Evolutionary conservation across 1,284 basidiomycete genomes (phyloP).

Genomic region (Irpex sp.): DNA sequence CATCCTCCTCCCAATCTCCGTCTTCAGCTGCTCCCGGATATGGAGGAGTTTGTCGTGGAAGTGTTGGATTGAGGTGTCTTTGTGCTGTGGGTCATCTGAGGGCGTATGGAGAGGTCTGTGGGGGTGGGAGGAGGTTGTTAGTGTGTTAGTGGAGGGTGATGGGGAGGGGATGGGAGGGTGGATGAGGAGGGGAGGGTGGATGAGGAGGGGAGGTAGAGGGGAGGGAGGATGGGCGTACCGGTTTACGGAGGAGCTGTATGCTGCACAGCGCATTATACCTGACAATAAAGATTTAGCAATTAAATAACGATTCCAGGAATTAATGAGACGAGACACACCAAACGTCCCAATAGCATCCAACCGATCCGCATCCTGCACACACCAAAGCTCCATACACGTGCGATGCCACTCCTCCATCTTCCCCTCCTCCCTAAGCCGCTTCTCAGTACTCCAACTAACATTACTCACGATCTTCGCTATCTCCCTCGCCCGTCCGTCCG

Average conservation of each 20-base stretch:
- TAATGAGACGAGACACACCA: slow-evolving; percentile 63
- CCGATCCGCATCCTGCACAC: slow-evolving; percentile 91
- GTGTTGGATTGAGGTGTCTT: slow-evolving; percentile 70
- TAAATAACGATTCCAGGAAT: no score
- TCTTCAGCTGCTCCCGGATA: slow-evolving; percentile 76
- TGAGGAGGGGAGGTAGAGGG: background rate
- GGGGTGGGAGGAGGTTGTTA: background rate
- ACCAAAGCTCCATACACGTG: slow-evolving; percentile 78
- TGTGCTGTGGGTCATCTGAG: no score
- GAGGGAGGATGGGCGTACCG: slow-evolving; percentile 36
- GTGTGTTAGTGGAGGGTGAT: background rate
- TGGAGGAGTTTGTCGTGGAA: slow-evolving; percentile 86
- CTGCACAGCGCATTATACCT: slow-evolving; percentile 83
- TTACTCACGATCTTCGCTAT: slow-evolving; percentile 71
- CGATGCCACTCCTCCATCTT: slow-evolving; percentile 71
- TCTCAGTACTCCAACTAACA: slow-evolving; percentile 87
- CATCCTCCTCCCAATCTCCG: slow-evolving; percentile 60
- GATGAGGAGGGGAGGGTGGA: background rate
- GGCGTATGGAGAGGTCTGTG: slow-evolving; percentile 66
- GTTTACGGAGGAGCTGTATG: slow-evolving; percentile 71
- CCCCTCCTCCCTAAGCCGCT: slow-evolving; percentile 53
- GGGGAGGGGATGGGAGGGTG: background rate
- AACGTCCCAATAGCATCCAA: slow-evolving; percentile 91
- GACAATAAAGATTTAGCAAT: no score
- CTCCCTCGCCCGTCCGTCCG: slow-evolving; percentile 53